Base-by-base conservation (phyloP, 345 rosid species). In the Draba incana region DNA sequence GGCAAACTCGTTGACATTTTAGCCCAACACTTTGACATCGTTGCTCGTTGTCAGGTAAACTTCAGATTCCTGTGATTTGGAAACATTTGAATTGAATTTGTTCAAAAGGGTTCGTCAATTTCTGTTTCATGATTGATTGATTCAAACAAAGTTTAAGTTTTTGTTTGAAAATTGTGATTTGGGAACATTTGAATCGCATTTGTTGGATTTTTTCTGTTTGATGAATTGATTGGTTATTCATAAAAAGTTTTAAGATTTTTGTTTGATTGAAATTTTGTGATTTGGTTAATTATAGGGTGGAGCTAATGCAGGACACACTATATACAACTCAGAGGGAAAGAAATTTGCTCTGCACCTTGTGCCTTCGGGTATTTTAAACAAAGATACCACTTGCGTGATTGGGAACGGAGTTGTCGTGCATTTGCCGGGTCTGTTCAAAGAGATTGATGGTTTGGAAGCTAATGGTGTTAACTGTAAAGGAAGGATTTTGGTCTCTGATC, bases 291-390 rank as follows among this genome's bases (percentile, higher is more conserved):
- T 1, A 10, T 77, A 94, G 99, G 98, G 99, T 49, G 98, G 99
- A 82, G 96, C 99, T 28, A 94, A 94, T 75, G 99, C 99, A 51
- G 99, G 99, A 8, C 99, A 94, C 68, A 94, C 99, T n/a, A 91
- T 94, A 60, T 94, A 94, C 46, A 94, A 87, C 69, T 42, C 97
- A 4, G 95, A 89, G 65, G 99, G 97, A 11, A 91, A 87, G 84
- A 94, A 91, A 70, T 94, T 94, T 72, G 97, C 97, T 2, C 88
- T 94, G 71, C 99, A 91, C 73, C 91, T 94, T 78, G 97, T 94
- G 64, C 97, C 99, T 14, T 94, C 99, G 0, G 99, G 97, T 23
- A 91, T 94, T 39, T 80, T 94, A 49, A 91, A 90, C 39, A 90
- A 94, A 79, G 97, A 81, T 24, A 89, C 97, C 2, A 79, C 87